phyloP scores from a whole-genome alignment of 306 rosid genomes.

The Begonia masoniana region DNA sequence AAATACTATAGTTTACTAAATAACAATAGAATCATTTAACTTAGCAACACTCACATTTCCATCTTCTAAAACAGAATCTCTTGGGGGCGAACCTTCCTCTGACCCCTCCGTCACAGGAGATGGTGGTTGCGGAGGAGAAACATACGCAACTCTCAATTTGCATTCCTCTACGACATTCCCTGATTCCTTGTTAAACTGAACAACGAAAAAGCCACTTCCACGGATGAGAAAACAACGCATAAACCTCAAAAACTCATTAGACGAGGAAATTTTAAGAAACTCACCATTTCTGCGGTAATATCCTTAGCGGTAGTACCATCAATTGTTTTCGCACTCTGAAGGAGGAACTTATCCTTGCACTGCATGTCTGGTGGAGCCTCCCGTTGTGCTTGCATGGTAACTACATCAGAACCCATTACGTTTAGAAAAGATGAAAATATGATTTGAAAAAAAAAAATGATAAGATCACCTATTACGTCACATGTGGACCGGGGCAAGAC shows the following conservation, averaged over 20 bases:
- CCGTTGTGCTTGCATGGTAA: background rate
- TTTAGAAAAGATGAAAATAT: background rate
- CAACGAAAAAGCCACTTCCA: conserved; percentile 6
- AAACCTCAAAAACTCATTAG: background rate
- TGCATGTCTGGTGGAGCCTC: conserved; percentile 1
- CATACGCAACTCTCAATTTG: conserved; percentile 43
- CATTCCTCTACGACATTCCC: conserved; percentile 39
- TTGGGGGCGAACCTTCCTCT: conserved; percentile 17
- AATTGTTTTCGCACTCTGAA: background rate
- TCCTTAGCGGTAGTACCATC: background rate
- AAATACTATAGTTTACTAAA: background rate
- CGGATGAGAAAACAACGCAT: conserved; percentile 5
- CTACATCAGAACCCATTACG: background rate
- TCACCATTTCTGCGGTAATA: background rate
- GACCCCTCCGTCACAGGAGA: conserved; percentile 34
- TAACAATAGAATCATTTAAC: conserved; percentile 28
- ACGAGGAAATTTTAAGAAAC: background rate
- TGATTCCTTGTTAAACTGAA: conserved; percentile 38
- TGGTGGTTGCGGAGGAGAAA: conserved; percentile 38
- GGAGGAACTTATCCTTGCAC: conserved; percentile 2
- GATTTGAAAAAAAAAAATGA: background rate
- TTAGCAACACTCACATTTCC: conserved; percentile 16
- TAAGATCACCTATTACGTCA: conserved; percentile 50
- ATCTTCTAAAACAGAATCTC: conserved; percentile 36
- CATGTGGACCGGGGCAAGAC: conserved; percentile 66